phyloP scores from a whole-genome alignment of 169 alveolate species.

The Plasmodium chabaudi region DNA sequence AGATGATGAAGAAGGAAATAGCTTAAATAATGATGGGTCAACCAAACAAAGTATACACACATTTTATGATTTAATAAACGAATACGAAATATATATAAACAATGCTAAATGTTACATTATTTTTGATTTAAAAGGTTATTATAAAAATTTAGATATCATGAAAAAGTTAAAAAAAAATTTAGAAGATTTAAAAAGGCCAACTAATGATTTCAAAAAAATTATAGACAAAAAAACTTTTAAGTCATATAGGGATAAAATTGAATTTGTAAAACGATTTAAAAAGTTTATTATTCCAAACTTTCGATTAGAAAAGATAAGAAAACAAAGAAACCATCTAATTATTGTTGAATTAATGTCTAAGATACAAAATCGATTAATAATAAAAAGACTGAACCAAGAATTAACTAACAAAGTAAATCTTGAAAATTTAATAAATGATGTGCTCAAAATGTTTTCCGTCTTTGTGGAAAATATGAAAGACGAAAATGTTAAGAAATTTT shows the following conservation, averaged over 20 bases:
- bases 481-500: slow-evolving; percentile 37
- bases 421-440: slow-evolving; percentile 33
- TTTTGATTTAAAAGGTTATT: slow-evolving; percentile 61
- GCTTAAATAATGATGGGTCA: slow-evolving; percentile 16
- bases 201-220: slow-evolving; percentile 46
- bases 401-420: slow-evolving; percentile 50
- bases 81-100: slow-evolving; percentile 55
- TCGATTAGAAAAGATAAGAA: slow-evolving; percentile 64
- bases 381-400: slow-evolving; percentile 54
- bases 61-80: slow-evolving; percentile 36
- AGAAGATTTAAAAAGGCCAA: slow-evolving; percentile 56
- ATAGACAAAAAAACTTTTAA: slow-evolving; percentile 58
- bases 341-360: slow-evolving; percentile 65
- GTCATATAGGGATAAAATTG: slow-evolving; percentile 54
- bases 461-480: slow-evolving; percentile 43
- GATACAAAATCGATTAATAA: slow-evolving; percentile 63
- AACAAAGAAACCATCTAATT: slow-evolving; percentile 59
- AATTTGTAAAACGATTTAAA: slow-evolving; percentile 60
- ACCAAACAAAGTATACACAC: slow-evolving; percentile 12
- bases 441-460: slow-evolving; percentile 1
- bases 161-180: slow-evolving; percentile 53
- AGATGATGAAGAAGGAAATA: slow-evolving; percentile 11
- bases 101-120: slow-evolving; percentile 35
- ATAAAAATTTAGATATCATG: slow-evolving; percentile 48
- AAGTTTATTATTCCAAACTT: slow-evolving; percentile 61